phyloP scores from a whole-genome alignment of 371 early-diverging fungal genomes.

The Funneliformis caledonium region DNA sequence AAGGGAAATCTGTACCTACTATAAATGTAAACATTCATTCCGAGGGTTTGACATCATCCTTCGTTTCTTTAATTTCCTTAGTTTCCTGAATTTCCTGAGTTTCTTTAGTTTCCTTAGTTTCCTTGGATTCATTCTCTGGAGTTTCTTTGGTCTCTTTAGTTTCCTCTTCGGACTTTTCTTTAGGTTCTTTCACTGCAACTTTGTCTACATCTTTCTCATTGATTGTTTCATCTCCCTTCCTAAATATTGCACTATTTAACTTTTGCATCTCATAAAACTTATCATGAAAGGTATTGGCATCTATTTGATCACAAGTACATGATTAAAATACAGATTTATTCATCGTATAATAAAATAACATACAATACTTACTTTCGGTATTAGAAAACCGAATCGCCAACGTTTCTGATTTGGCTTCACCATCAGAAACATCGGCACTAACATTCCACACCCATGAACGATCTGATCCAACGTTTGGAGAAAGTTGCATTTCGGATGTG shows the following conservation, averaged over 20 bases:
- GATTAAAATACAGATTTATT: neutral
- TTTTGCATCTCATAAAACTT: slow-evolving; percentile 74
- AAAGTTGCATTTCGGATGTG: slow-evolving; percentile 83
- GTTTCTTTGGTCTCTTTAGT: too few relatives aligned
- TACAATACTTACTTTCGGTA: slow-evolving; percentile 71
- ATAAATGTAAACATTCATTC: too few relatives aligned
- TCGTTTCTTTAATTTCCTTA: too few relatives aligned
- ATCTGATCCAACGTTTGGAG: slow-evolving; percentile 95
- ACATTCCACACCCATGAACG: slow-evolving; percentile 98
- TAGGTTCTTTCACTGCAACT: too few relatives aligned
- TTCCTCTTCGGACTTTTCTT: too few relatives aligned
- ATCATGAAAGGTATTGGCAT: slow-evolving; percentile 66
- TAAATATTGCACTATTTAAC: slow-evolving; percentile 46
- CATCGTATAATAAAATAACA: neutral
- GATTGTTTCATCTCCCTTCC: neutral
- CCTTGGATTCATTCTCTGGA: too few relatives aligned
- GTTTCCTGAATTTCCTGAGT: too few relatives aligned
- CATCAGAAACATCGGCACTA: slow-evolving; percentile 89
- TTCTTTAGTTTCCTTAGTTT: too few relatives aligned
- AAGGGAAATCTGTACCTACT: too few relatives aligned
- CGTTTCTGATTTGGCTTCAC: slow-evolving; percentile 79
- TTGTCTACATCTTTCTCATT: neutral
- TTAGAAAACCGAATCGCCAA: slow-evolving; percentile 97
- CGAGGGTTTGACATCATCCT: too few relatives aligned
- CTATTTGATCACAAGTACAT: slow-evolving; percentile 7